Conservation (phyloP, 139 green algal genomes). For the Desmodesmus armatus region DNA sequence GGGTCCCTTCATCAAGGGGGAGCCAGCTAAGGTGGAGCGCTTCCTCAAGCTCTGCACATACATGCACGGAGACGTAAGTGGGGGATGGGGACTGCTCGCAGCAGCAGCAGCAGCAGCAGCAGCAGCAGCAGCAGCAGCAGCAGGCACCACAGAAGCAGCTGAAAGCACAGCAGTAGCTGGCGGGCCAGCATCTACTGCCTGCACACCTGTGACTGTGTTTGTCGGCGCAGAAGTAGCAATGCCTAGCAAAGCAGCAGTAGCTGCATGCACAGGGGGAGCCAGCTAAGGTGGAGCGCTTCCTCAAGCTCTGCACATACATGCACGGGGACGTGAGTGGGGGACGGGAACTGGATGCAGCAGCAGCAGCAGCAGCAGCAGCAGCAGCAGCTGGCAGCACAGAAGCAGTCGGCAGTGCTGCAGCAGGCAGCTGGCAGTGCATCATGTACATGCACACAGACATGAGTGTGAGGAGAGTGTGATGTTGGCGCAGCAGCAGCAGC, state of each 20-base stretch:
- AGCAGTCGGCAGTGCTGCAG: too few species aligned
- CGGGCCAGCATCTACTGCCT: too few species aligned
- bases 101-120: not conserved
- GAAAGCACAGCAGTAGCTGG: too few species aligned
- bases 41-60: constrained; percentile 84
- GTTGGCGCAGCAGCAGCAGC: not conserved
- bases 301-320: constrained; percentile 75
- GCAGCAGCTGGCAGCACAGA: too few species aligned
- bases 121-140: too few species aligned
- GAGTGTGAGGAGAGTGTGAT: not conserved
- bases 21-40: constrained; percentile 48
- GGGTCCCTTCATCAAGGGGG: constrained; percentile 55
- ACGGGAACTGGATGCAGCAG: not conserved
- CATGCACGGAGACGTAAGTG: constrained; percentile 60
- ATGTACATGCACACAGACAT: constrained; percentile 74
- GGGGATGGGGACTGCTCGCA: not conserved
- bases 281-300: constrained; percentile 70
- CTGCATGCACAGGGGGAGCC: constrained; percentile 42
- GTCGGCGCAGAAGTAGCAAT: not conserved
- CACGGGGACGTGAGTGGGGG: constrained; percentile 53
- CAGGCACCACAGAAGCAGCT: too few species aligned
- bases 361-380: too few species aligned
- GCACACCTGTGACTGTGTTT: too few species aligned
- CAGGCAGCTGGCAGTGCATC: too few species aligned
- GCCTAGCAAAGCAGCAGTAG: too few species aligned